Percentiles rank a stretch among this genome's conserved stretches.
Conservation (phyloP, 192 early-diverging fungal species). For the Phycomyces blakesleeanus region DNA sequence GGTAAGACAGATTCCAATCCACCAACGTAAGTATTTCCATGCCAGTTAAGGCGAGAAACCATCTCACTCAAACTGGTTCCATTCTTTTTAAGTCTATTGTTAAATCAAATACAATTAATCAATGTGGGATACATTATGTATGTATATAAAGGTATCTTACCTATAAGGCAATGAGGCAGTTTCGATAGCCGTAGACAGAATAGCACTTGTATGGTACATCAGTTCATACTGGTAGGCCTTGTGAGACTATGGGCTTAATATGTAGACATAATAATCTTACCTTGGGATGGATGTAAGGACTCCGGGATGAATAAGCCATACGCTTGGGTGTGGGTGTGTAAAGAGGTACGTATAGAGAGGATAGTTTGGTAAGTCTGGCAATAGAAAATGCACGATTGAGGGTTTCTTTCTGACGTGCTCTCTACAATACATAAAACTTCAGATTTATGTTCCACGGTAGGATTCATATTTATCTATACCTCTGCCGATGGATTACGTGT, state of each 20-base stretch:
- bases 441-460: not conserved
- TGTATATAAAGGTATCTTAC: constrained; percentile 14
- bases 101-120: not conserved
- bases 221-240: constrained; percentile 21
- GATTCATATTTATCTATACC: not conserved
- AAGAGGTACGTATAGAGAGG: constrained; percentile 51
- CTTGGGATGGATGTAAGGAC: constrained; percentile 23
- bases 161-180: constrained; percentile 41
- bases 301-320: not conserved
- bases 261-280: constrained; percentile 10
- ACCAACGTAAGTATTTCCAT: constrained; percentile 8
- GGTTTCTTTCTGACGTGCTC: constrained; percentile 31
- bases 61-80: constrained; percentile 1
- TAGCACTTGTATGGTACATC: constrained; percentile 52
- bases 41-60: constrained; percentile 13
- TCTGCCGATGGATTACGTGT: not conserved
- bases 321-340: constrained; percentile 28
- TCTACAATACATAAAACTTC: constrained; percentile 6
- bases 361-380: constrained; percentile 37
- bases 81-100: constrained; percentile 15
- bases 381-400: constrained; percentile 41
- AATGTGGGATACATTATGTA: not conserved
- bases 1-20: constrained; percentile 8
- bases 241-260: not conserved
- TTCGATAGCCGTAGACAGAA: constrained; percentile 52